Evolutionary conservation across 805 yeast genomes (phyloP), one percentile per base, ranked within the genome.

Genomic region (Zygosaccharomyces bailii): DNA sequence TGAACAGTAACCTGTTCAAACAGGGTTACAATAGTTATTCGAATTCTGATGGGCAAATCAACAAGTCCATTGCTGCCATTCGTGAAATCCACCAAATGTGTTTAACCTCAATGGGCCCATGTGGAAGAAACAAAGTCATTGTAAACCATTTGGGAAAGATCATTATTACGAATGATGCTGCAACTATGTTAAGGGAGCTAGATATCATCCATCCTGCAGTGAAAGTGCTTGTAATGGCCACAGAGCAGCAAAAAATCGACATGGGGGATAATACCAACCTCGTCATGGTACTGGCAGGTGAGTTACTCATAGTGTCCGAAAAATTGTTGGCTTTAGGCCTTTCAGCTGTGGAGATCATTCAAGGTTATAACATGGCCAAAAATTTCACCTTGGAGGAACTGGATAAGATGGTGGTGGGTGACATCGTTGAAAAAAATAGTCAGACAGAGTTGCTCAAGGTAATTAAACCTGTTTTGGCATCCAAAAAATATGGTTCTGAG

Each of bases 151-250:
- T 86, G 54, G 89, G 88, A 48, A 88, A 84, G 62, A 84, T 87
- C 18, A 87, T 89, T 64, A 79, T 93, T 50, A 93, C 98, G 34
- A 87, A 87, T 56, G 99, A 93, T 65, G 97, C 98, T n/a, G 96
- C 97, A 30, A 93, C 99, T 5, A 93, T 93, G 83, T 74, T 93
- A 48, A 79, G 84, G 53, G 98, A 93, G 66, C 72, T 91, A 44
- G 97, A 91, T 51, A 88, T 91, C 53, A 89, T 93, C 37, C 98
- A 91, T 65, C 99, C 99, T 4, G 98, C 96, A 2, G 99, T 93
- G 8, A 93, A 91, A 67, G 80, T 93, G 37, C 76, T 93, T 50
- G 93, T 91, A 44, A 89, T 89, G 97, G 96, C 98, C 16, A 81
- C 95, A 10, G 86, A 91, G 64, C 99, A 93, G 71, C 99, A 93